These are phyloP conservation scores for Termitomyces sp. DNA, from an alignment of 768 basidiomycete species.

Conservation along the genomic window DNA sequence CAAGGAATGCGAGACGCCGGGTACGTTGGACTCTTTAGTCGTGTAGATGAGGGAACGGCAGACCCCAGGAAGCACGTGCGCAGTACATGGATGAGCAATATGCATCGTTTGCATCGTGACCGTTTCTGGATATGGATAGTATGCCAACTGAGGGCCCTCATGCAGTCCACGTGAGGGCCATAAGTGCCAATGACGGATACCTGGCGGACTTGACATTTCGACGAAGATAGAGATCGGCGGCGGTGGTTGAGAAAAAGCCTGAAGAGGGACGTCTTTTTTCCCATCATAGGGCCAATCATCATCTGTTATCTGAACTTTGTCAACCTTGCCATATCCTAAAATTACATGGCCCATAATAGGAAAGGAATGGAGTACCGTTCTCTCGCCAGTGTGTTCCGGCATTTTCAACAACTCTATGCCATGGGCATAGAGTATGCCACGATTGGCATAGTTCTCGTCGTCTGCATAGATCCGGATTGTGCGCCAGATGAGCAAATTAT, in stretches of 20 bases:
- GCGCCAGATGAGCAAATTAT: constrained; percentile 48
- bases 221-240: constrained; percentile 37
- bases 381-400: background rate
- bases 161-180: constrained; percentile 20
- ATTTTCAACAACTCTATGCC: background rate
- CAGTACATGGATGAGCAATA: constrained; percentile 10
- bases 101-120: constrained; percentile 6
- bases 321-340: background rate
- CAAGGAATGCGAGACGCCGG: background rate
- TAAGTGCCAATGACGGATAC: constrained; percentile 29
- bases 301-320: constrained; percentile 36
- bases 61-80: constrained; percentile 37
- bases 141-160: constrained; percentile 22
- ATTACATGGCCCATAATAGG: background rate
- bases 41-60: constrained; percentile 40
- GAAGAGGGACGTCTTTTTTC: constrained; percentile 23
- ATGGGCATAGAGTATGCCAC: too few species aligned
- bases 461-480: constrained; percentile 14
- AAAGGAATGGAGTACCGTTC: background rate
- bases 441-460: background rate
- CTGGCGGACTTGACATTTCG: constrained; percentile 22
- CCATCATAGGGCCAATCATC: constrained; percentile 24
- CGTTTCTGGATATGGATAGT: constrained; percentile 16
- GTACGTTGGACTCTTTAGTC: constrained; percentile 9
- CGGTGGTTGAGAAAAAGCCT: constrained; percentile 22